Evolutionary conservation across 1,284 basidiomycete species (phyloP), one percentile per base, ranked within the genome.

Genomic region (Sphagnurus paluster): DNA sequence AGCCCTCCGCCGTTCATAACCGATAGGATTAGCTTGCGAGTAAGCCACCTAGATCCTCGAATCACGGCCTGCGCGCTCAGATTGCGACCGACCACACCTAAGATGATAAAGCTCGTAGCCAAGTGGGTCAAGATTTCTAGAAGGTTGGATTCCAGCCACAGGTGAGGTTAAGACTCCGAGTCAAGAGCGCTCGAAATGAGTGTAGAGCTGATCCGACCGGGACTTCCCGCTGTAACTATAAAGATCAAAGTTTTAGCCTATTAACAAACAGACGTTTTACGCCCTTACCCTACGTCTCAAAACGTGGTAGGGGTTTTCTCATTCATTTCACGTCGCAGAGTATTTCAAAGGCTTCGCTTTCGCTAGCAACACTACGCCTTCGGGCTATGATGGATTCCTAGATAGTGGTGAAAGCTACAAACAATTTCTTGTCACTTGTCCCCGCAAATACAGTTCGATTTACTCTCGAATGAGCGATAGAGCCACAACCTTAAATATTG

Each of bases 301-400:
- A 53, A 47, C 45, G 42, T 37, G 53, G 53, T 36, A 37, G 48
- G 53, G 55, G 37, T 30, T 26, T 40, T 41, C 32, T 25, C 13
- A 26, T 50, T 49, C 47, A 39, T 28, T 33, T 19, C 23, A 44
- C 49, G 52, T 56, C 57, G 54, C 10, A 60, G 57, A 60, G 35
- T 16, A 53, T 29, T 38, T 29, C 13, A 39, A 39, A 47, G n/a
- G 59, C 59, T 61, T 60, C 59, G 50, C 59, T 44, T 61, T 61
- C 59, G 59, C 59, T 61, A 61, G 59, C 59, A 61, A 56, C 57
- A 53, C 59, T 61, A 61, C 41, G 59, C 56, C 47, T 50, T 45
- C n/a, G 42, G 50, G 59, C 52, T 20, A 58, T 61, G 58, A 61
- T 60, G 58, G 55, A 52, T 58, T 62, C 51, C 57, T 66, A 61